These are phyloP conservation scores for Ogataea nakhonphanomensis DNA, from an alignment of 805 yeast genomes.

Conservation along the genomic window DNA sequence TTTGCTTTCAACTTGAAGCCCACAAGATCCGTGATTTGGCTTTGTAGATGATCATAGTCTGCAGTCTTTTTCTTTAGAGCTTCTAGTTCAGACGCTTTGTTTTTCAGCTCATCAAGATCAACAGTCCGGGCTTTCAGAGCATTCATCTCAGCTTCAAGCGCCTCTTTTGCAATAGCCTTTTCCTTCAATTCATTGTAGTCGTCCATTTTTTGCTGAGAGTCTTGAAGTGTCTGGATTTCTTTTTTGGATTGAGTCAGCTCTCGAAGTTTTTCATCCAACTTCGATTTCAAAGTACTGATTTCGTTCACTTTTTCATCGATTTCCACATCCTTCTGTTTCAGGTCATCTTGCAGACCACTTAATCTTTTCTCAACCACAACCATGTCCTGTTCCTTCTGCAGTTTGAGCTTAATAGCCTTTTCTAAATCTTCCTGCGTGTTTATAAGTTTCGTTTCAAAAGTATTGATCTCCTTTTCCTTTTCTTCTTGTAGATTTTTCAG, in stretches of 20 bases:
- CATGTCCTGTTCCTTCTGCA: not conserved
- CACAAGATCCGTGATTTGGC: conserved; percentile 12
- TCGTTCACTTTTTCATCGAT: conserved; percentile 1
- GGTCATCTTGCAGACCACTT: not conserved
- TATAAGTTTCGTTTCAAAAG: conserved; percentile 9
- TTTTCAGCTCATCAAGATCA: conserved; percentile 4
- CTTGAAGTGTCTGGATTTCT: not conserved
- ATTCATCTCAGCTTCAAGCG: not conserved
- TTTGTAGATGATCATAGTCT: conserved; percentile 28
- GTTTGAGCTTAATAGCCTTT: not conserved
- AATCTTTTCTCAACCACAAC: not conserved
- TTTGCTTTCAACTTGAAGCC: conserved; percentile 8
- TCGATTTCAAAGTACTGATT: not conserved
- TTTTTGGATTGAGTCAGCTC: conserved; percentile 3
- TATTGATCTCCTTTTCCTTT: conserved; percentile 14
- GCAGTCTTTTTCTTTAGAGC: conserved; percentile 35
- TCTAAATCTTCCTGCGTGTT: conserved; percentile 3
- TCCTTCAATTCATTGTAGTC: not conserved
- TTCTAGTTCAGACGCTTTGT: conserved; percentile 1
- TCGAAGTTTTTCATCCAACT: conserved; percentile 1
- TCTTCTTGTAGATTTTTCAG: conserved; percentile 11
- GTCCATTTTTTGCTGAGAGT: not conserved
- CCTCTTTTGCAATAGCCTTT: not conserved
- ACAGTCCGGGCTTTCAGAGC: not conserved
- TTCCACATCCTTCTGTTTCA: conserved; percentile 1